Base-by-base conservation (phyloP, 371 early-diverging fungal genomes). In the Coemansia linderi region DNA sequence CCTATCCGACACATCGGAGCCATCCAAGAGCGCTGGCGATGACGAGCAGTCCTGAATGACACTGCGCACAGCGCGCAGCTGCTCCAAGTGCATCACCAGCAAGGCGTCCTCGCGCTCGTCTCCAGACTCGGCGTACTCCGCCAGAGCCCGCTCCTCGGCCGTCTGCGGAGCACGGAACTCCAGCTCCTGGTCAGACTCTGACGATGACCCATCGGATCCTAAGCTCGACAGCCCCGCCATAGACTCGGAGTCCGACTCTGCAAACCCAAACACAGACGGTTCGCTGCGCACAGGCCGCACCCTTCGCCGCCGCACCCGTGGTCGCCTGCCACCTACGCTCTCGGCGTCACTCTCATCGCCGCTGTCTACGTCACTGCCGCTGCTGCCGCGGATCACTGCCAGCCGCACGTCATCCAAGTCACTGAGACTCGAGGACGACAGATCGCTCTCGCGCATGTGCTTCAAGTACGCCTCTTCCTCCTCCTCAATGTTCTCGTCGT, bases 51-150 rank as follows among this genome's bases (percentile, higher is more conserved):
- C 72, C n/a, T 68, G 69, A 40, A 73, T 64, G 54, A 79, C 69
- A 15, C 66, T 72, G 63, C 72, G 80, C 27, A 81, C 80, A 2
- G 81, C 81, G 17, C 66, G 75, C 33, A 81, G 62, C 73, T 81
- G 81, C 13, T 80, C 81, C 59, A 81, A 40, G 40, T 81, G 81
- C 81, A 81, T 68, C 37, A 65, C 50, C 17, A 81, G 61, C 59
- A 81, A 54, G 9, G 80, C 80, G 15, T 81, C 81, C 44, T 81
- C 81, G 37, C 69, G 66, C 29, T 70, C 80, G 24, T 65, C 72
- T 4, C 56, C 66, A 0, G 68, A 41, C 12, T 36, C 64, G 12
- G 31, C 44, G 13, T 63, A 61, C 27, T 38, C 65, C 0, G 58
- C 66, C 50, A 79, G 57, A n/a, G 62, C 71, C n/a, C 63, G 69